These are phyloP conservation scores for Sistotremastrum niveocremeum DNA, from an alignment of 768 basidiomycete species.

Conservation along the genomic window DNA sequence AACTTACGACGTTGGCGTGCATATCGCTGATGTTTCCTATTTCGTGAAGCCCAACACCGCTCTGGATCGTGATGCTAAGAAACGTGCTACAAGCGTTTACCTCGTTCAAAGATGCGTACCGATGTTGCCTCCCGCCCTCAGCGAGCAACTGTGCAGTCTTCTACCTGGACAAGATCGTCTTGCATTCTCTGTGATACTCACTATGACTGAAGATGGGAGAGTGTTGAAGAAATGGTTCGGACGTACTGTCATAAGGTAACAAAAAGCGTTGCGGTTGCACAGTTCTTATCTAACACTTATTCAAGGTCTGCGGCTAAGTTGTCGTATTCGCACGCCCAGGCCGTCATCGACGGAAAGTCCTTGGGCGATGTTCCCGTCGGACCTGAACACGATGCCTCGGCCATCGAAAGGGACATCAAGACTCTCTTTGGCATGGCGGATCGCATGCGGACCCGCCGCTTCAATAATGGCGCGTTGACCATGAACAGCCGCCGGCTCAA, in stretches of 20 bases:
- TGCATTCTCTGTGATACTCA: constrained; percentile 83
- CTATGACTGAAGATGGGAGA: constrained; percentile 68
- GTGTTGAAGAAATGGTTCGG: constrained; percentile 86
- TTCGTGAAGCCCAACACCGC: constrained; percentile 93
- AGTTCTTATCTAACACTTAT: constrained; percentile 2
- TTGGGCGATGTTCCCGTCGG: constrained; percentile 38
- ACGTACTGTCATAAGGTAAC: constrained; percentile 80
- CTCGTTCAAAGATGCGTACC: constrained; percentile 92
- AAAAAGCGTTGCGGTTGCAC: background rate
- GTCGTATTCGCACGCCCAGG: constrained; percentile 70
- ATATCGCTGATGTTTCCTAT: constrained; percentile 91
- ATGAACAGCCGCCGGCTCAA: constrained; percentile 55
- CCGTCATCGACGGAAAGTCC: constrained; percentile 60
- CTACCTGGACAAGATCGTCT: constrained; percentile 80
- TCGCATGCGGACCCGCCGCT: constrained; percentile 58
- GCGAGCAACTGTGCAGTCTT: constrained; percentile 88
- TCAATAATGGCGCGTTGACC: constrained; percentile 67
- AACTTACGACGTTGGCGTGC: constrained; percentile 86
- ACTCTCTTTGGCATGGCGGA: constrained; percentile 53
- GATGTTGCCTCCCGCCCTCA: constrained; percentile 91
- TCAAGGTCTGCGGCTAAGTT: constrained; percentile 75
- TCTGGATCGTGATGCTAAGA: constrained; percentile 95
- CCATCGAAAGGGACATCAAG: constrained; percentile 66
- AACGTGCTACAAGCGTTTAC: constrained; percentile 93
- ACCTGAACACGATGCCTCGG: constrained; percentile 44